A percentile compares a stretch with the other conserved stretches of the same genome.
Conservation (phyloP, 2,329 filamentous ascomycete genomes). For the Nothophaeocryptopus gaeumannii region DNA sequence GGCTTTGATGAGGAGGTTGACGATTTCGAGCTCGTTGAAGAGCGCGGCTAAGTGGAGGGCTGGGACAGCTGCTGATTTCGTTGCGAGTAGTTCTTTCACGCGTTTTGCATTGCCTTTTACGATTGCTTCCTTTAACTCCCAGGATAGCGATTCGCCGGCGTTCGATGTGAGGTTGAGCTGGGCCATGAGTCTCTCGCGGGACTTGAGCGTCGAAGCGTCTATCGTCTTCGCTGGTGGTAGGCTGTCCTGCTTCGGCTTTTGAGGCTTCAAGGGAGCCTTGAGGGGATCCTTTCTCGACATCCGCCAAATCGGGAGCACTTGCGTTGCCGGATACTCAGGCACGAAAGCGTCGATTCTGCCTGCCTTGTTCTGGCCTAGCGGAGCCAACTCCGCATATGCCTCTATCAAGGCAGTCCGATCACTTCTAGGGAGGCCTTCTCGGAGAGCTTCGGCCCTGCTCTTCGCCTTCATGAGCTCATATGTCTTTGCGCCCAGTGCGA, state of each 20-base stretch:
- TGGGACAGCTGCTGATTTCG: background rate
- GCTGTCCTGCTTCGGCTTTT: constrained; percentile 1
- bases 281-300: constrained; percentile 1
- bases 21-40: constrained; percentile 6
- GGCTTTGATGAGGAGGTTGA: constrained; percentile 3
- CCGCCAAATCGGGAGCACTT: constrained; percentile 11
- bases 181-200: constrained; percentile 2
- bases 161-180: constrained; percentile 1
- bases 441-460: too few relatives aligned
- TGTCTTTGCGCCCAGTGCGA: too few relatives aligned
- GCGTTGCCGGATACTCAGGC: background rate
- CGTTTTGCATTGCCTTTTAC: background rate
- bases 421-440: too few relatives aligned
- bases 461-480: too few relatives aligned
- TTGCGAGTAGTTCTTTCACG: background rate
- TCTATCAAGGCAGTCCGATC: too few relatives aligned
- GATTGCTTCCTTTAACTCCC: constrained; percentile 6
- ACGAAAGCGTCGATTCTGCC: too few relatives aligned
- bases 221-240: background rate
- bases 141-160: background rate
- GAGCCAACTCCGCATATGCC: too few relatives aligned
- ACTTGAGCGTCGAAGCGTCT: background rate
- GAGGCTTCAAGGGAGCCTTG: background rate
- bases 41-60: constrained; percentile 12
- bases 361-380: too few relatives aligned